Conservation (phyloP, 2,329 filamentous ascomycete genomes). For the Pestalotiopsis sp. region DNA sequence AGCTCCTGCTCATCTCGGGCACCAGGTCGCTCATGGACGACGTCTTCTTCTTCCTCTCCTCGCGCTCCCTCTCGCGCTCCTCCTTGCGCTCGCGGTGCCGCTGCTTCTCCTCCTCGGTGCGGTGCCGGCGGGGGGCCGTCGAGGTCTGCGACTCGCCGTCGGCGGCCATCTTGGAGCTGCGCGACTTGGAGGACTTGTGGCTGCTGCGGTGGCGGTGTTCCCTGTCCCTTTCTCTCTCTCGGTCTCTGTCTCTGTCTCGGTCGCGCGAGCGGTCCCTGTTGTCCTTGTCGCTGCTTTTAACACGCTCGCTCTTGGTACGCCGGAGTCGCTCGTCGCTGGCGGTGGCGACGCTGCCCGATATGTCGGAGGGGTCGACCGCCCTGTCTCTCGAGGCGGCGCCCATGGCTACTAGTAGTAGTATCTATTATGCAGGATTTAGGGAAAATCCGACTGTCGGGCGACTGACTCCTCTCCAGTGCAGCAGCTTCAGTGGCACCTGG, state of each 20-base stretch:
- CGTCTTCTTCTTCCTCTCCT: slow-evolving; percentile 25
- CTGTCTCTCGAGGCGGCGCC: slow-evolving; percentile 12
- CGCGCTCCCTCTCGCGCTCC: slow-evolving; percentile 12
- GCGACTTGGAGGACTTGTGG: slow-evolving; percentile 27
- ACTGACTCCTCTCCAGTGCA: neutral
- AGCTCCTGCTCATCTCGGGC: slow-evolving; percentile 28
- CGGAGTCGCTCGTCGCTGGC: slow-evolving; percentile 17
- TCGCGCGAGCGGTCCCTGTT: slow-evolving; percentile 4
- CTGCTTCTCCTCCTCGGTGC: slow-evolving; percentile 19
- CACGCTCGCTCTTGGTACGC: slow-evolving; percentile 14
- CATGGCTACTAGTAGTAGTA: slow-evolving; percentile 10
- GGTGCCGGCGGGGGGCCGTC: slow-evolving; percentile 29
- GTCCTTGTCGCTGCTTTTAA: slow-evolving; percentile 9
- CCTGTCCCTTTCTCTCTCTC: slow-evolving; percentile 25
- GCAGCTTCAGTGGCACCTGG: neutral
- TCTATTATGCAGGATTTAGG: neutral
- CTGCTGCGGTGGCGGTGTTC: slow-evolving; percentile 17
- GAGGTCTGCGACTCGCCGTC: slow-evolving; percentile 29
- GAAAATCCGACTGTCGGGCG: neutral
- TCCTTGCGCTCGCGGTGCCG: slow-evolving; percentile 28
- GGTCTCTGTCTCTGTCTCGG: slow-evolving; percentile 9
- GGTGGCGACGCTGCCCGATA: slow-evolving; percentile 13
- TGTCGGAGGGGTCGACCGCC: slow-evolving; percentile 3
- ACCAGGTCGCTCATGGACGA: slow-evolving; percentile 33
- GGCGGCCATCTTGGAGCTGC: slow-evolving; percentile 26